Conservation (phyloP, 345 rosid genomes). For the Salix caprea region DNA sequence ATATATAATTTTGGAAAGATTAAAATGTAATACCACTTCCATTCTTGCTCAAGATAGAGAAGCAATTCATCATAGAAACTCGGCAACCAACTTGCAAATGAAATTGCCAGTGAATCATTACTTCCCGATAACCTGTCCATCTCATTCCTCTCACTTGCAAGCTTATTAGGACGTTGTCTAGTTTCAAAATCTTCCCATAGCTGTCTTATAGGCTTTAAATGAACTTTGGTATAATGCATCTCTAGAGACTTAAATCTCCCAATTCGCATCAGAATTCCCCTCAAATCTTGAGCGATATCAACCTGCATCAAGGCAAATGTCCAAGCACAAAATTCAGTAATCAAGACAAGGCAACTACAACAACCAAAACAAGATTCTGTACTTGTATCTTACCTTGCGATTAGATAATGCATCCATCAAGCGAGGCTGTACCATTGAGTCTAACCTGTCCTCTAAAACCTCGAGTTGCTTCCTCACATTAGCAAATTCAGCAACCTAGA, state of each 20-base stretch:
- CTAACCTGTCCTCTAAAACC: slow-evolving; percentile 89
- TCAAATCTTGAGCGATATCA: slow-evolving; percentile 87
- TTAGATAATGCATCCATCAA: slow-evolving; percentile 88
- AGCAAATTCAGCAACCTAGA: slow-evolving; percentile 97
- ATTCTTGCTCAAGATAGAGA: slow-evolving; percentile 95
- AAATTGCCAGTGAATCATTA: slow-evolving; percentile 40
- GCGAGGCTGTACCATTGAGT: slow-evolving; percentile 94
- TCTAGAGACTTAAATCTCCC: slow-evolving; percentile 93
- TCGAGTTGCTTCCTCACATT: slow-evolving; percentile 91
- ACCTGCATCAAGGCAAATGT: slow-evolving; percentile 42
- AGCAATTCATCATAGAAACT: slow-evolving; percentile 89
- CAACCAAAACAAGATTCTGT: neutral
- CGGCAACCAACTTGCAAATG: slow-evolving; percentile 87
- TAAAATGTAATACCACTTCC: slow-evolving; percentile 72
- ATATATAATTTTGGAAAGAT: neutral
- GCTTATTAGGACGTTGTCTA: slow-evolving; percentile 54
- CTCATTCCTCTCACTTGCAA: slow-evolving; percentile 57
- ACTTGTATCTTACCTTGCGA: slow-evolving; percentile 55
- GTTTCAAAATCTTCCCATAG: slow-evolving; percentile 92
- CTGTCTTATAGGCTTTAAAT: slow-evolving; percentile 72
- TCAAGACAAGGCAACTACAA: neutral
- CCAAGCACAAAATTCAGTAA: slow-evolving; percentile 2
- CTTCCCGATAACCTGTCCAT: slow-evolving; percentile 45
- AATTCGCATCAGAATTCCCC: slow-evolving; percentile 87
- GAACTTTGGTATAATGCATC: slow-evolving; percentile 81